Conservation (phyloP, 1,284 basidiomycete species). For the Athelia psychrophila region DNA sequence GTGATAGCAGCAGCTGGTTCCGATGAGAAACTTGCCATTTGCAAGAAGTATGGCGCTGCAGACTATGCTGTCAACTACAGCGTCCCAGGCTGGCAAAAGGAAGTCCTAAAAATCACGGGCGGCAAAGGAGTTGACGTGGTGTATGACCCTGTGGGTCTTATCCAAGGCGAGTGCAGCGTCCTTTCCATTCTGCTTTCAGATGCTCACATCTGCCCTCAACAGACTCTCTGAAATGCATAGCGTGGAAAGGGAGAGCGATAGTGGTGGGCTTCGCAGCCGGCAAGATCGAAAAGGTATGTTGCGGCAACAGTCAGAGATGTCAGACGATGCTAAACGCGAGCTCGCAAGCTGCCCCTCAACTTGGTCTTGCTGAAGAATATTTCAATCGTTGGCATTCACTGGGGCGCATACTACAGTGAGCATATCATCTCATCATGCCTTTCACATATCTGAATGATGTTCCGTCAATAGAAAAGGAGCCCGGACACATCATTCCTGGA, state of each 20-base stretch:
- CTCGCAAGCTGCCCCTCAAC: slow-evolving; percentile 75
- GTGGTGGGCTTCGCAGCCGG: slow-evolving; percentile 93
- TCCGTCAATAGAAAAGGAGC: slow-evolving; percentile 57
- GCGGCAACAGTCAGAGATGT: neutral
- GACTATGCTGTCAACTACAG: slow-evolving; percentile 71
- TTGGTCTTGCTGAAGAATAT: slow-evolving; percentile 87
- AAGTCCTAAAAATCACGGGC: slow-evolving; percentile 69
- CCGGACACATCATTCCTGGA: slow-evolving; percentile 48
- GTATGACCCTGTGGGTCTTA: slow-evolving; percentile 86
- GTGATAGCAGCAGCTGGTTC: slow-evolving; percentile 82
- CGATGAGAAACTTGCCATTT: slow-evolving; percentile 64
- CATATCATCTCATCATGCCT: slow-evolving; percentile 19
- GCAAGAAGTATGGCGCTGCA: slow-evolving; percentile 66
- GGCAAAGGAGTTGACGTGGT: slow-evolving; percentile 88
- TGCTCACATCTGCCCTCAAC: slow-evolving; percentile 16
- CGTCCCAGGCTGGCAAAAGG: slow-evolving; percentile 68
- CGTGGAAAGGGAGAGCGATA: slow-evolving; percentile 89
- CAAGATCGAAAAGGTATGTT: slow-evolving; percentile 79
- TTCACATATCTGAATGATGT: neutral
- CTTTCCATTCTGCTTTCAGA: neutral
- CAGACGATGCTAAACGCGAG: neutral
- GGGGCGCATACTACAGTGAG: slow-evolving; percentile 79
- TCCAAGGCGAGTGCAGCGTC: slow-evolving; percentile 47
- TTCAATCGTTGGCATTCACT: slow-evolving; percentile 78
- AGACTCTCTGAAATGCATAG: slow-evolving; percentile 88